Evolutionary conservation across 2,329 filamentous ascomycete genomes (phyloP).

Genomic region (Clathrospora elynae): DNA sequence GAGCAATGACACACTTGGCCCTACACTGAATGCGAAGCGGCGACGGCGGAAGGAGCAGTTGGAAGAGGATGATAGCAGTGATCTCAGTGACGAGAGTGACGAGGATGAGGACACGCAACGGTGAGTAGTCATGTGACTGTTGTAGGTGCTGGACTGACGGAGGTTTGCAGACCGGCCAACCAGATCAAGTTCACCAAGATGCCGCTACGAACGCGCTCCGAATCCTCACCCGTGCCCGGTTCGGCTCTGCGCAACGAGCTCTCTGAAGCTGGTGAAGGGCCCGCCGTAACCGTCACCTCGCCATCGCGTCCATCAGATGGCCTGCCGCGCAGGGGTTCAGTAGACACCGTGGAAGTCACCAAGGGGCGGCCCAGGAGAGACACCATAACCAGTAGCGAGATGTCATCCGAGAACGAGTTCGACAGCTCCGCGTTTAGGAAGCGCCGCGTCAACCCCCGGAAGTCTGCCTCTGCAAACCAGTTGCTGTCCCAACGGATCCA

Average conservation of each 20-base stretch:
- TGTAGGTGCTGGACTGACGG: constrained; percentile 5
- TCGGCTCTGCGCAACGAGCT: constrained; percentile 62
- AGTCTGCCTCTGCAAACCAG: constrained; percentile 60
- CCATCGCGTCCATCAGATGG: constrained; percentile 56
- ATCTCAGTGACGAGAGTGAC: constrained; percentile 82
- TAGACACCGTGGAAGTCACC: constrained; percentile 71
- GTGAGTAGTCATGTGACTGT: constrained; percentile 9
- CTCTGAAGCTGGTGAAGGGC: constrained; percentile 55
- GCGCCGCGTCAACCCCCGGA: constrained; percentile 65
- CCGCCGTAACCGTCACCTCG: constrained; percentile 60
- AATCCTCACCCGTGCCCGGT: constrained; percentile 75
- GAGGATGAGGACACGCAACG: constrained; percentile 67
- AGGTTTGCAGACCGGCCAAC: constrained; percentile 66
- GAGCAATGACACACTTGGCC: constrained; percentile 69
- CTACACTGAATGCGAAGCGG: constrained; percentile 66
- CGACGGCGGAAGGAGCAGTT: constrained; percentile 73
- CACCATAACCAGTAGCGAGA: constrained; percentile 80
- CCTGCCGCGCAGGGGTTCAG: constrained; percentile 63
- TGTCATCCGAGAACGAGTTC: constrained; percentile 81
- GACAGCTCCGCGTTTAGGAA: constrained; percentile 69
- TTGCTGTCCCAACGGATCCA: constrained; percentile 60
- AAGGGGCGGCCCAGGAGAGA: constrained; percentile 73
- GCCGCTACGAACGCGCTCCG: constrained; percentile 83
- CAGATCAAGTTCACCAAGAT: constrained; percentile 97
- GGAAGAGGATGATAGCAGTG: constrained; percentile 85